These are phyloP conservation scores for Daldinia decipiens DNA, from an alignment of 495 filamentous ascomycete genomes.

Conservation along the genomic window DNA sequence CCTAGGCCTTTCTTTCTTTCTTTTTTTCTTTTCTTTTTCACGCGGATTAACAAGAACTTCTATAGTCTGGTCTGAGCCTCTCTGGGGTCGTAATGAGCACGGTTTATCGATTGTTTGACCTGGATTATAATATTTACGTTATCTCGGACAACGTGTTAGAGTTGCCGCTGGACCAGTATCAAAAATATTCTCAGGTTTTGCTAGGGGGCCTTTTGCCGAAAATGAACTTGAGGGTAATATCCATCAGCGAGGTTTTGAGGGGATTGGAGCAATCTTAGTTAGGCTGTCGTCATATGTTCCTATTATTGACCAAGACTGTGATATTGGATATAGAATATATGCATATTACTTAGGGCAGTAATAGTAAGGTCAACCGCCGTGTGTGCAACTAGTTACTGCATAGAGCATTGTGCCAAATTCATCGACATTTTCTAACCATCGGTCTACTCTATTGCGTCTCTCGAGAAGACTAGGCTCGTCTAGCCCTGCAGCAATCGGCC, in stretches of 20 bases:
- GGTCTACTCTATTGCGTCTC: slow-evolving; percentile 53
- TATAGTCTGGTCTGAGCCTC: slow-evolving; percentile 55
- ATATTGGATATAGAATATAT: not conserved
- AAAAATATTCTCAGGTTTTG: slow-evolving; percentile 41
- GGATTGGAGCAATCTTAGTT: slow-evolving; percentile 8
- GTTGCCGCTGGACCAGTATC: slow-evolving; percentile 48
- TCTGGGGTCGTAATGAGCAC: slow-evolving; percentile 58
- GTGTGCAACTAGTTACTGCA: slow-evolving; percentile 56
- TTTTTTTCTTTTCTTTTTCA: not conserved
- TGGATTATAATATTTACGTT: slow-evolving; percentile 57
- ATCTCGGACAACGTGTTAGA: slow-evolving; percentile 58
- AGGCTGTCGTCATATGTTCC: not conserved
- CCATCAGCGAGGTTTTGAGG: slow-evolving; percentile 19
- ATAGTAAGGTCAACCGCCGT: slow-evolving; percentile 40
- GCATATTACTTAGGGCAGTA: not conserved
- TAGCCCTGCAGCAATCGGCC: slow-evolving; percentile 51
- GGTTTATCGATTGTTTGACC: slow-evolving; percentile 57
- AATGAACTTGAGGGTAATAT: slow-evolving; percentile 44
- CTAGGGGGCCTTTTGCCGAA: slow-evolving; percentile 48
- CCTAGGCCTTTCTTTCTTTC: not conserved
- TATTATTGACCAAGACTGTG: not conserved
- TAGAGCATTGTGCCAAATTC: slow-evolving; percentile 63
- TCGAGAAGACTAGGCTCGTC: slow-evolving; percentile 40
- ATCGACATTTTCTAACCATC: slow-evolving; percentile 58
- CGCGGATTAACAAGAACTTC: not conserved